These are phyloP conservation scores for Fomitopsis betulina DNA, from an alignment of 1,284 basidiomycete species.

Conservation along the genomic window DNA sequence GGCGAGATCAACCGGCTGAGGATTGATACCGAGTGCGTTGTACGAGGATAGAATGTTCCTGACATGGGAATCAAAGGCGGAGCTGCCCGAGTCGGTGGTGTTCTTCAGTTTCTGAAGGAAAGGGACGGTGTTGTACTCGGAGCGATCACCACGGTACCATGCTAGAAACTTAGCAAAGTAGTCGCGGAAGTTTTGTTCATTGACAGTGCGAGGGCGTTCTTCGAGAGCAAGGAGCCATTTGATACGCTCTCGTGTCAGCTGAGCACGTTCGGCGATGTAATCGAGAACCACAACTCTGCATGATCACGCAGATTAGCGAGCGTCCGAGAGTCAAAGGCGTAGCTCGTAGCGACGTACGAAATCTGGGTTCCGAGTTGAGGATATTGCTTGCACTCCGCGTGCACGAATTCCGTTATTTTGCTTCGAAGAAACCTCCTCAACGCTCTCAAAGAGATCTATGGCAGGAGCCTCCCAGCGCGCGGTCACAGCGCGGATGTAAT, in stretches of 20 bases:
- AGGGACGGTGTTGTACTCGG: slow-evolving; percentile 8
- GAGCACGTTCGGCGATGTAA: slow-evolving; percentile 40
- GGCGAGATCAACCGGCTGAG: slow-evolving; percentile 39
- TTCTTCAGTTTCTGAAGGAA: slow-evolving; percentile 1
- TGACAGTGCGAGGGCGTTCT: slow-evolving; percentile 28
- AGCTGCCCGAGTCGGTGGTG: slow-evolving; percentile 22
- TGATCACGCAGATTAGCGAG: not conserved
- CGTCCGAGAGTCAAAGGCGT: not conserved
- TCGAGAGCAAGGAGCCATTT: slow-evolving; percentile 27
- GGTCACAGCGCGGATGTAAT: slow-evolving; percentile 43
- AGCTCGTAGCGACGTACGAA: slow-evolving; percentile 34
- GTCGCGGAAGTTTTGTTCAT: slow-evolving; percentile 26
- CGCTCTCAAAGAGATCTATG: slow-evolving; percentile 39
- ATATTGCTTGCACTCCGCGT: slow-evolving; percentile 45
- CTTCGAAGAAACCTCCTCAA: slow-evolving; percentile 35
- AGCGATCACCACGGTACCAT: slow-evolving; percentile 21
- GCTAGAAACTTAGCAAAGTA: slow-evolving; percentile 27
- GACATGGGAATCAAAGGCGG: slow-evolving; percentile 36
- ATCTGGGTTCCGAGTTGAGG: slow-evolving; percentile 50
- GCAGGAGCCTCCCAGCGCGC: slow-evolving; percentile 48
- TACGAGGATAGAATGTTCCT: slow-evolving; percentile 37
- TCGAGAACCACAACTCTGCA: slow-evolving; percentile 42
- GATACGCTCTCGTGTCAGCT: slow-evolving; percentile 36
- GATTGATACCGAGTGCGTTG: slow-evolving; percentile 39
- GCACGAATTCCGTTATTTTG: slow-evolving; percentile 39